These are phyloP conservation scores for Penicillium chermesinum DNA, from an alignment of 495 filamentous ascomycete genomes.

Conservation along the genomic window DNA sequence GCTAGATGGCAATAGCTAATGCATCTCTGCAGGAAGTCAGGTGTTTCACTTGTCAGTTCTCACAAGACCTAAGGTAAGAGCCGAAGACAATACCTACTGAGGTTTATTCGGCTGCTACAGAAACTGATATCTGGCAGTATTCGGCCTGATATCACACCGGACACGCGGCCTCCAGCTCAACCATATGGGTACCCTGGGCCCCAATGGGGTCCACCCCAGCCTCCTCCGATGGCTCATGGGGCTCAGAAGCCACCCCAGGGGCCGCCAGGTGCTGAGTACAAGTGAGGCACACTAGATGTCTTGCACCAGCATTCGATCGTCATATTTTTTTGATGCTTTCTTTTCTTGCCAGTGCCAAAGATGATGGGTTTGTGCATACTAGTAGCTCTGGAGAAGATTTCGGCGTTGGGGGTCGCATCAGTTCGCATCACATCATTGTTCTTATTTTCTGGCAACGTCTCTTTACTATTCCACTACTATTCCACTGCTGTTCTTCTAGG, in stretches of 20 bases:
- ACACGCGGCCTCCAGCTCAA: constrained; percentile 33
- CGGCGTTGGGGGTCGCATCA: background rate
- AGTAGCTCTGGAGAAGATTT: background rate
- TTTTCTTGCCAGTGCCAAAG: background rate
- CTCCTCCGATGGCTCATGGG: constrained; percentile 22
- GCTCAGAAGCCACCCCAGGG: constrained; percentile 6
- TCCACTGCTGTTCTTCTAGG: no score
- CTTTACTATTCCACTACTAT: no score
- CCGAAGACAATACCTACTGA: background rate
- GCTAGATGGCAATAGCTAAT: constrained; percentile 13
- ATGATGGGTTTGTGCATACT: background rate
- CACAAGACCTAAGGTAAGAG: constrained; percentile 47
- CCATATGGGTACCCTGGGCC: constrained; percentile 23
- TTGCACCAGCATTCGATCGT: no score
- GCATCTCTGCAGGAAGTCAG: constrained; percentile 38
- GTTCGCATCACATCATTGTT: no score
- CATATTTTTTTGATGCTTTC: no score
- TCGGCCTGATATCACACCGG: constrained; percentile 44
- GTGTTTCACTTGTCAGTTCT: constrained; percentile 50
- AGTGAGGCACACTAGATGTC: constrained; percentile 9
- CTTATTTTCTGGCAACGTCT: no score
- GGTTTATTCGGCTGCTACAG: background rate
- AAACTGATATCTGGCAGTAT: constrained; percentile 23
- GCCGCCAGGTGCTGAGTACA: constrained; percentile 7
- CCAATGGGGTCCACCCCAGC: constrained; percentile 9